phyloP scores from a whole-genome alignment of 2,329 filamentous ascomycete genomes.

The Sarocladiaceae sp. region DNA sequence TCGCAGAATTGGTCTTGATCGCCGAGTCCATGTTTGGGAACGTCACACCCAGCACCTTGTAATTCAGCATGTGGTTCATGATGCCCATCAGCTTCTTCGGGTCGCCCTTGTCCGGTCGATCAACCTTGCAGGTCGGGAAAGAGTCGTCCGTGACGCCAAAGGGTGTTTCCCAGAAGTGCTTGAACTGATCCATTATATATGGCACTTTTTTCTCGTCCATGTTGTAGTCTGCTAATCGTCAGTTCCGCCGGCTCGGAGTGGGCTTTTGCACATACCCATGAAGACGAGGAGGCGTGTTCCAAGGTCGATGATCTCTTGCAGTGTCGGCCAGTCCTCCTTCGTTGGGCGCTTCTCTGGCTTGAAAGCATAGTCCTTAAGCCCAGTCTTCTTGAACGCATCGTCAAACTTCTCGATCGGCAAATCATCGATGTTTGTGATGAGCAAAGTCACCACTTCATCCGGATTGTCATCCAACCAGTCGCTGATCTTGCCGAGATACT shows the following conservation, averaged over 20 bases:
- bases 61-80: slow-evolving; percentile 30
- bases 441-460: slow-evolving; percentile 58
- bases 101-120: slow-evolving; percentile 49
- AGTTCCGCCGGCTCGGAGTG: slow-evolving; percentile 15
- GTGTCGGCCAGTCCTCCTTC: slow-evolving; percentile 63
- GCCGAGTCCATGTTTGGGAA: slow-evolving; percentile 16
- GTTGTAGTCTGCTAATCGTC: slow-evolving; percentile 52
- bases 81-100: slow-evolving; percentile 38
- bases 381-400: slow-evolving; percentile 48
- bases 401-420: slow-evolving; percentile 52
- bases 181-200: slow-evolving; percentile 62
- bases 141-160: slow-evolving; percentile 57
- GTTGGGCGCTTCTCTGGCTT: slow-evolving; percentile 36
- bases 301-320: slow-evolving; percentile 59
- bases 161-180: slow-evolving; percentile 68
- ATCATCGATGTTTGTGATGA: slow-evolving; percentile 59
- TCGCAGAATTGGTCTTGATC: slow-evolving; percentile 13
- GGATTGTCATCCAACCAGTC: slow-evolving; percentile 55
- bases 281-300: slow-evolving; percentile 66
- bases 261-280: slow-evolving; percentile 46
- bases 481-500: slow-evolving; percentile 54
- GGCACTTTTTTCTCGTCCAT: slow-evolving; percentile 44
- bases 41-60: slow-evolving; percentile 18
- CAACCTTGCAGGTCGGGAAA: slow-evolving; percentile 61
- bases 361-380: slow-evolving; percentile 55